Evolutionary conservation across 352 stramenopile species (phyloP), one percentile per base, ranked within the genome.

Genomic region (Phytophthora pseudosyringae): DNA sequence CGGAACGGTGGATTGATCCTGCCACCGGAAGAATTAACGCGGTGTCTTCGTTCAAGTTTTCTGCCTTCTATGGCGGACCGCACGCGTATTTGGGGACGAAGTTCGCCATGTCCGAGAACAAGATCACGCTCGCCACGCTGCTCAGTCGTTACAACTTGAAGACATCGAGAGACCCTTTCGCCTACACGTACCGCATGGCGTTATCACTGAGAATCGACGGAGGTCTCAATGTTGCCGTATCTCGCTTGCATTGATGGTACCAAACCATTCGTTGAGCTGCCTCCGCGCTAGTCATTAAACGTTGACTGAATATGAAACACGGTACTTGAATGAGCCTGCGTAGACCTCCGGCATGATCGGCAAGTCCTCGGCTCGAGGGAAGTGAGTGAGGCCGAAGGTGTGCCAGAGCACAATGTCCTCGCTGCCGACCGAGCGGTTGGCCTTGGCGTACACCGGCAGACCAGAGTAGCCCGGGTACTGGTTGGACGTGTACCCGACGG

Each of bases 321-420:
- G 21, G 2, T n/a, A 21, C 21, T 21, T 21, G 21, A 21, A 21
- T 21, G 21, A 93, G 29, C 75, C 74, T 13, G 82, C 79, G 31
- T 76, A 80, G 69, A 94, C 86, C 36, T 85, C 83, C 6, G 80
- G 81, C 85, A 95, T 93, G 25, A 94, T 72, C 25, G 85, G 85
- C 71, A 81, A 89, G 69, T 90, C 83, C 71, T 94, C 86, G 0
- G 76, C 68, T 11, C 81, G 75, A 32, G 86, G 81, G 36, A 93
- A 81, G 67, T 94, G 82, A 21, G 74, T 81, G 4, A 92, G 70
- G 1, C 81, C 86, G 57, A 94, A 94, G 33, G 77, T 79, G 65
- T 91, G 81, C 83, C 86, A 94, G 10, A 92, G 50, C 21, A 94
- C 80, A 50, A 94, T 71, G 55, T 91, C 80, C 50, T 90, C 75